Evolutionary conservation across 768 basidiomycete genomes (phyloP), one percentile per base, ranked within the genome.

Genomic region (Chiua virens): DNA sequence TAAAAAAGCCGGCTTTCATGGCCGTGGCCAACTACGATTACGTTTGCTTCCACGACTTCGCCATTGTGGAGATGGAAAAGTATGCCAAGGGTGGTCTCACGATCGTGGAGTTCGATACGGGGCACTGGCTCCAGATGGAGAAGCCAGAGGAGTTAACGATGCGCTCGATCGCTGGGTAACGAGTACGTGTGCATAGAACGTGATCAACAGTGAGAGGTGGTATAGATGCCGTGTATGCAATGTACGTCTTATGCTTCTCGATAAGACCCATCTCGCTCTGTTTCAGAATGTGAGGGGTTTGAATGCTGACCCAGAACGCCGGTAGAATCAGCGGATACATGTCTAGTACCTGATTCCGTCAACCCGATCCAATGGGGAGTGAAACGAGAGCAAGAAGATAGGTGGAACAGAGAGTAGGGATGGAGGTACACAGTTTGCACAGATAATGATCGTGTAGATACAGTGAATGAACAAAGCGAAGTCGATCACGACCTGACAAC

Each of bases 401-500:
- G 32, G 37, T 18, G 20, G 42, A 32, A 50, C 44, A 11, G 17
- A 14, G 23, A 53, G 52, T 54, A 50, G 49, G 42, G 34, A 28
- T 4, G 17, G 20, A 53, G 54, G 56, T 56, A 53, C 58, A 54
- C 34, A 51, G 45, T 54, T 47, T 38, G 36, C 35, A 47, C 32
- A 50, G 8, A 45, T 35, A 28, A 17, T 23, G 34, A 43, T 49
- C 22, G 28, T 9, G 37, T 41, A 47, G 32, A 63, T 47, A 52
- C 18, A 52, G 10, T 25, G 47, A 28, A 41, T 41, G 30, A 32
- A 35, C 43, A 30, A 35, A 32, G 43, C 9, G 30, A 25, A 35
- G 49, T 55, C 43, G 14, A 82, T 87, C 73, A 87, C 67, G 85
- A 86, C 86, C 86, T 87, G 82, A 80, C 79, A 78, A 75, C 74